A percentile compares a stretch with the other conserved stretches of the same genome.
Evolutionary conservation across 2,329 filamentous ascomycete genomes (phyloP).

Genomic region (Colletotrichum musicola): DNA sequence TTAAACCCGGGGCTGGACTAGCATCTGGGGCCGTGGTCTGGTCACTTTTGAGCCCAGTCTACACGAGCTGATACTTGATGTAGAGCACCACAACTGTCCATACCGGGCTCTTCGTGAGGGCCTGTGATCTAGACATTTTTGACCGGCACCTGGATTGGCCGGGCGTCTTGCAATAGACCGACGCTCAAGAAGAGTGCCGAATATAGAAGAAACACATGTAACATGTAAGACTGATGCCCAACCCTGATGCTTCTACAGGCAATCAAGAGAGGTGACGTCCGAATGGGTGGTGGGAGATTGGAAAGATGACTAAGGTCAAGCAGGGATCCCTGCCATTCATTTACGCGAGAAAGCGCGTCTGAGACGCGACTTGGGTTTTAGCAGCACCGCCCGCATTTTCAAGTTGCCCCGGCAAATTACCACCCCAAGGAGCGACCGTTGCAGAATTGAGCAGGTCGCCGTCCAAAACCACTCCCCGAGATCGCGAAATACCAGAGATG

Average conservation of each 20-base stretch:
- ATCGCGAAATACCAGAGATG: slow-evolving; percentile 49
- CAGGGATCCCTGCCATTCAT: background rate
- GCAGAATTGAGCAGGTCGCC: background rate
- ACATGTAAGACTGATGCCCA: too few relatives aligned
- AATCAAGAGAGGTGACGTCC: background rate
- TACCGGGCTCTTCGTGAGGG: too few relatives aligned
- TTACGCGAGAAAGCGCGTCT: slow-evolving; percentile 40
- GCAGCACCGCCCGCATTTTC: slow-evolving; percentile 12
- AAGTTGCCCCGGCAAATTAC: slow-evolving; percentile 21
- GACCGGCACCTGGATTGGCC: too few relatives aligned
- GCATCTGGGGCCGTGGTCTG: too few relatives aligned
- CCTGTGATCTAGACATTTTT: too few relatives aligned
- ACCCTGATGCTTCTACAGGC: background rate
- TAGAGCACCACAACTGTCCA: too few relatives aligned
- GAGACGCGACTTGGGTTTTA: slow-evolving; percentile 22
- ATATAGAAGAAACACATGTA: too few relatives aligned
- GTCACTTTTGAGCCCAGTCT: too few relatives aligned
- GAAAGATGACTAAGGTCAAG: slow-evolving; percentile 23
- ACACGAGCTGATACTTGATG: too few relatives aligned
- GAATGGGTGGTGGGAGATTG: background rate
- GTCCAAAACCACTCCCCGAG: background rate
- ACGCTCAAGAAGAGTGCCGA: too few relatives aligned
- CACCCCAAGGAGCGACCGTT: background rate
- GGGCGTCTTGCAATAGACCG: too few relatives aligned
- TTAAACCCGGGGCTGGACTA: too few relatives aligned